Conservation (phyloP, 495 filamentous ascomycete genomes). For the Pyrenula aspistea region DNA sequence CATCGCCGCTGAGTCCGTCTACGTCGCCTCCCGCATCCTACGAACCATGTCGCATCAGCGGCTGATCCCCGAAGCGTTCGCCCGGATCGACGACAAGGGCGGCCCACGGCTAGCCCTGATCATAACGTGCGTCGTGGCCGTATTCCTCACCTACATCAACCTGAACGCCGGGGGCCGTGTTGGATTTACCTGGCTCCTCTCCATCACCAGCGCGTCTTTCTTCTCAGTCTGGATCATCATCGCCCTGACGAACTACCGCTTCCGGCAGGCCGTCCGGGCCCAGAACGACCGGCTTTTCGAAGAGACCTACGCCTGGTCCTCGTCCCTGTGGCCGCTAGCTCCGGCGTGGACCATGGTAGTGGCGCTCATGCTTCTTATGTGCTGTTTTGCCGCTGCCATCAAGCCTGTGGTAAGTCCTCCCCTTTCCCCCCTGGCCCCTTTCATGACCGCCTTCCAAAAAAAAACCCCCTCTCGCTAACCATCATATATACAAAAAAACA, state of each 20-base stretch:
- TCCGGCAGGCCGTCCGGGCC: constrained; percentile 16
- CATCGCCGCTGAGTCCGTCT: constrained; percentile 18
- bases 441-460: too few species aligned
- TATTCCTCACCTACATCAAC: too few species aligned
- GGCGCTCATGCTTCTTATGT: constrained; percentile 7
- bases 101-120: too few species aligned
- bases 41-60: constrained; percentile 16
- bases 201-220: constrained; percentile 17
- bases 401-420: too few species aligned
- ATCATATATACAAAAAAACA: too few species aligned
- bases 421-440: too few species aligned
- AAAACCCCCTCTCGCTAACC: too few species aligned
- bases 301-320: constrained; percentile 15
- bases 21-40: constrained; percentile 17
- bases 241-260: constrained; percentile 14
- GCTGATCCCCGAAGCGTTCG: constrained; percentile 12
- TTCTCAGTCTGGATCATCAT: constrained; percentile 22
- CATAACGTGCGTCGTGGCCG: too few species aligned
- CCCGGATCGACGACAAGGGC: constrained; percentile 13
- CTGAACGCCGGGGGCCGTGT: constrained; percentile 11
- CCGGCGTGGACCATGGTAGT: constrained; percentile 12
- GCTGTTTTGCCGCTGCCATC: constrained; percentile 8
- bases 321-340: constrained; percentile 16
- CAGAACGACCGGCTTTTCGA: constrained; percentile 18
- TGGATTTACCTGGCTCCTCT: constrained; percentile 15